phyloP scores from a whole-genome alignment of 345 rosid genomes.

The Angophora floribunda region DNA sequence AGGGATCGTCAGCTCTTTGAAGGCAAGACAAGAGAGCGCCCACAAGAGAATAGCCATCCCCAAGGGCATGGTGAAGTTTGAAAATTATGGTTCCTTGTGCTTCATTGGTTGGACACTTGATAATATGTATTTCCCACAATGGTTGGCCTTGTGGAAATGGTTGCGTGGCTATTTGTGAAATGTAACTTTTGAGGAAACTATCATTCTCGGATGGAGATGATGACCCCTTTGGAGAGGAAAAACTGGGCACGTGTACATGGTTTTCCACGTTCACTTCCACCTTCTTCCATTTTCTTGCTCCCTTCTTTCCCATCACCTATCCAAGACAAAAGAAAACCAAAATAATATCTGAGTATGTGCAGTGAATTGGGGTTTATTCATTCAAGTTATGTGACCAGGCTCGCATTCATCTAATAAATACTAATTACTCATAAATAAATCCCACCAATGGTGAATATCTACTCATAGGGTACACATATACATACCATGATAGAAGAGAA shows the following conservation, averaged over 20 bases:
- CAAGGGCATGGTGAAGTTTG: slow-evolving; percentile 28
- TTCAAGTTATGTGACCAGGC: no score
- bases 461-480: no score
- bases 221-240: background rate
- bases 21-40: slow-evolving; percentile 28
- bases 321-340: background rate
- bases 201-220: slow-evolving; percentile 9
- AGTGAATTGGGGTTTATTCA: background rate
- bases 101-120: slow-evolving; percentile 14
- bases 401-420: no score
- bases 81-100: slow-evolving; percentile 10
- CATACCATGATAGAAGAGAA: no score
- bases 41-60: slow-evolving; percentile 32
- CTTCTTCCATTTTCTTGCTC: slow-evolving; percentile 2
- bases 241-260: slow-evolving; percentile 5
- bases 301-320: background rate
- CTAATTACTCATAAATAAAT: no score
- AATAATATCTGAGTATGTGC: background rate
- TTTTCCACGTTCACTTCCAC: slow-evolving; percentile 1
- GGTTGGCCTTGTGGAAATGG: slow-evolving; percentile 6
- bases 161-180: slow-evolving; percentile 1
- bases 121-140: slow-evolving; percentile 23
- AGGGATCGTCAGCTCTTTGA: slow-evolving; percentile 21
- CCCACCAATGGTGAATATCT: no score
- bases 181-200: slow-evolving; percentile 1